These are phyloP conservation scores for Emergomyces africanus DNA, from an alignment of 2,329 filamentous ascomycete species.

Conservation along the genomic window DNA sequence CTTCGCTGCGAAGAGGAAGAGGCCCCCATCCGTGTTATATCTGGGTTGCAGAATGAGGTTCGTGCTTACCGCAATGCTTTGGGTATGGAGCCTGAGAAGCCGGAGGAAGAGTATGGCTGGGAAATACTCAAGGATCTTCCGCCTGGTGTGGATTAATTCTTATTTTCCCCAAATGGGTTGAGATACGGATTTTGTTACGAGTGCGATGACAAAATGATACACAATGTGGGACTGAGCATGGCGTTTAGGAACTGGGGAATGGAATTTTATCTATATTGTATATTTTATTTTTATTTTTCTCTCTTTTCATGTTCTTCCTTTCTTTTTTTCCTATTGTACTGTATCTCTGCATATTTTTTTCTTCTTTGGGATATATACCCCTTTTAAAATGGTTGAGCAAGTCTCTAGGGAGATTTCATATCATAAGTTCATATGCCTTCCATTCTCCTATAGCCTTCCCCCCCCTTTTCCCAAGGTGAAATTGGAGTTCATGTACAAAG, in stretches of 20 bases:
- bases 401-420: background rate
- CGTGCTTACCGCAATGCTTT: constrained; percentile 35
- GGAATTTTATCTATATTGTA: background rate
- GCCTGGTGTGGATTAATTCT: constrained; percentile 6
- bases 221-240: background rate
- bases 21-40: constrained; percentile 30
- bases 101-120: constrained; percentile 38
- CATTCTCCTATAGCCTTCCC: background rate
- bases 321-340: background rate
- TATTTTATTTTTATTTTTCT: too few relatives aligned
- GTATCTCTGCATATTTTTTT: background rate
- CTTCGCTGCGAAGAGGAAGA: constrained; percentile 38
- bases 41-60: constrained; percentile 37
- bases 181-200: background rate
- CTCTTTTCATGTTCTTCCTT: background rate
- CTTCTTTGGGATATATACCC: background rate
- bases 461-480: too few relatives aligned
- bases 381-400: background rate
- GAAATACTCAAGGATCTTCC: constrained; percentile 32
- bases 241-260: background rate
- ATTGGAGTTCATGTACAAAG: background rate
- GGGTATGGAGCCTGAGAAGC: constrained; percentile 36
- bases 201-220: background rate
- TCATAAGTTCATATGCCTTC: background rate
- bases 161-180: background rate